Conservation (phyloP, 495 filamentous ascomycete genomes). For the Recurvomyces mirabilis region DNA sequence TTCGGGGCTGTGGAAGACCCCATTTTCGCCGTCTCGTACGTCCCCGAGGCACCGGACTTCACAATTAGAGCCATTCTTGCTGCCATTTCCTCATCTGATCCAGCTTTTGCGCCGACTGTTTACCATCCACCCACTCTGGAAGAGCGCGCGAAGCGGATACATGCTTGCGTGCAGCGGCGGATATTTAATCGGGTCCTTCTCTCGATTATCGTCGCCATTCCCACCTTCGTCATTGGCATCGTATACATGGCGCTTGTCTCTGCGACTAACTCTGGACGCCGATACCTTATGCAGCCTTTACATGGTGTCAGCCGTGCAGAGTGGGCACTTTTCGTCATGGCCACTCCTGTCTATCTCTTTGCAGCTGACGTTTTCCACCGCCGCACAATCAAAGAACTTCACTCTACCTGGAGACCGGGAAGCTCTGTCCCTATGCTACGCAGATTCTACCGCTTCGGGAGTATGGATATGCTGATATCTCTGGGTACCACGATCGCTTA, state of each 20-base stretch:
- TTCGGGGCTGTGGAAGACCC: conserved; percentile 44
- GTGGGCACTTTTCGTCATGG: conserved; percentile 74
- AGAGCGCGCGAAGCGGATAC: conserved; percentile 59
- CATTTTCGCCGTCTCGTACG: conserved; percentile 60
- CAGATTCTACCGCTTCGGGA: conserved; percentile 87
- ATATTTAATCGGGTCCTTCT: conserved; percentile 49
- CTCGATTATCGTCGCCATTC: conserved; percentile 64
- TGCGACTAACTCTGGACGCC: conserved; percentile 40
- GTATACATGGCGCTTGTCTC: conserved; percentile 80
- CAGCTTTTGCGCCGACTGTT: conserved; percentile 52
- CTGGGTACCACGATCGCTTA: conserved; percentile 85
- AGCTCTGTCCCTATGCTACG: conserved; percentile 64
- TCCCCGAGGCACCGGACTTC: conserved; percentile 53
- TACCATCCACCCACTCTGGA: conserved; percentile 78
- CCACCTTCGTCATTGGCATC: conserved; percentile 85
- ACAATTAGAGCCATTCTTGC: conserved; percentile 66
- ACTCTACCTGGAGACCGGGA: conserved; percentile 63
- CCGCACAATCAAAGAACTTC: conserved; percentile 70
- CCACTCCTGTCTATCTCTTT: conserved; percentile 84
- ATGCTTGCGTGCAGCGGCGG: conserved; percentile 23
- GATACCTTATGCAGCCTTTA: conserved; percentile 54
- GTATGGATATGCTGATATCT: conserved; percentile 92
- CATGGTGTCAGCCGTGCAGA: conserved; percentile 66
- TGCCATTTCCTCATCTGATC: conserved; percentile 52
- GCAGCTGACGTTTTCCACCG: conserved; percentile 79